phyloP scores from a whole-genome alignment of 176 grass and related monocot species.

The Oryza meyeriana region DNA sequence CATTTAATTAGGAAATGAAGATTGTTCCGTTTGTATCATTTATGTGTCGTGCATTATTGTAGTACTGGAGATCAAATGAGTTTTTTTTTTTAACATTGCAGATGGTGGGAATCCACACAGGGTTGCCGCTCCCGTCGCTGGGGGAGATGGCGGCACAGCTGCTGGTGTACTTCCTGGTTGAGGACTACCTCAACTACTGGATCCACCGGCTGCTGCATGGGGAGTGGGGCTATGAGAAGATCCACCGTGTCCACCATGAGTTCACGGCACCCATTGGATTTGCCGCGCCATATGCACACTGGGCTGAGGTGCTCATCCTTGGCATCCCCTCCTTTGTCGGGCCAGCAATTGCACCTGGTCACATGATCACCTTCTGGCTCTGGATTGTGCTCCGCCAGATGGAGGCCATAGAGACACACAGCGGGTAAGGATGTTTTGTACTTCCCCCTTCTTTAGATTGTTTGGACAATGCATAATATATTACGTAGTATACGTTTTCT shows the following conservation, averaged over 20 bases:
- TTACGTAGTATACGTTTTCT: background rate
- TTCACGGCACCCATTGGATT: slow-evolving; percentile 83
- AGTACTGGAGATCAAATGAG: background rate
- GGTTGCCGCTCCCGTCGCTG: slow-evolving; percentile 62
- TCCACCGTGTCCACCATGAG: slow-evolving; percentile 85
- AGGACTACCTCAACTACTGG: slow-evolving; percentile 93
- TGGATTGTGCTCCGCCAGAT: slow-evolving; percentile 80
- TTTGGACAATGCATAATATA: background rate
- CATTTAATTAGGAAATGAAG: background rate
- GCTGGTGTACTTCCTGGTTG: slow-evolving; percentile 77
- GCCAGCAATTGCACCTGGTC: slow-evolving; percentile 67
- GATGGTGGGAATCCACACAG: slow-evolving; percentile 74
- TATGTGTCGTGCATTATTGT: background rate
- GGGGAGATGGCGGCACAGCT: slow-evolving; percentile 72
- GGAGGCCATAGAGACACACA: slow-evolving; percentile 87
- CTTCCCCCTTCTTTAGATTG: background rate
- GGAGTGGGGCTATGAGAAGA: slow-evolving; percentile 77
- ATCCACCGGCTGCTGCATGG: slow-evolving; percentile 77
- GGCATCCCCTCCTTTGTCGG: slow-evolving; percentile 74
- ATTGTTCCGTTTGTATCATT: background rate
- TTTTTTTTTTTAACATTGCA: slow-evolving; percentile 22
- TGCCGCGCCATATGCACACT: slow-evolving; percentile 77
- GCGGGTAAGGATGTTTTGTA: slow-evolving; percentile 55
- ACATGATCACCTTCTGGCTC: slow-evolving; percentile 91
- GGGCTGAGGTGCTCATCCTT: slow-evolving; percentile 80